These are phyloP conservation scores for Dioscorea cayenensis DNA, from an alignment of 116 monocot species.

Conservation along the genomic window DNA sequence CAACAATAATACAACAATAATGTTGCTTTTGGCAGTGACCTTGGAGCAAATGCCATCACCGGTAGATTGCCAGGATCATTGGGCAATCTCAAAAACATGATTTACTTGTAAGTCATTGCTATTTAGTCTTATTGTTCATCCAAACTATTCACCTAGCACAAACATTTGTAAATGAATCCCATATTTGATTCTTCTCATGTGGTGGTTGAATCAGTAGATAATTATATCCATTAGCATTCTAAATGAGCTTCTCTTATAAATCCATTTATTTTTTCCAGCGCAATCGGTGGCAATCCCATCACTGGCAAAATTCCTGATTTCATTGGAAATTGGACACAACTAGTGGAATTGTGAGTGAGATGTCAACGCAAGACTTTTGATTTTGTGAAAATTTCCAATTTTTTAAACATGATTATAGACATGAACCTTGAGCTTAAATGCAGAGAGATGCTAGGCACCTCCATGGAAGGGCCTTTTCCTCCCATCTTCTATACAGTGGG, in stretches of 20 bases:
- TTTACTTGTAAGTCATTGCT: constrained; percentile 6
- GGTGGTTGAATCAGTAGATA: too few species aligned
- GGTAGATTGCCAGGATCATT: constrained; percentile 16
- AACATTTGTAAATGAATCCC: too few species aligned
- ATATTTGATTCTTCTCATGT: too few species aligned
- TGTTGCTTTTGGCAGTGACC: constrained; percentile 1
- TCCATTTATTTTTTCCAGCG: constrained; percentile 15
- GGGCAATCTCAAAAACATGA: constrained; percentile 20
- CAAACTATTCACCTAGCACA: too few species aligned
- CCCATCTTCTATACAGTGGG: constrained; percentile 6
- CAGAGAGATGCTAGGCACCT: constrained; percentile 26
- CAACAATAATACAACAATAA: too few species aligned
- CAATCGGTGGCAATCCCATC: constrained; percentile 33
- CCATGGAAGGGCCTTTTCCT: constrained; percentile 23
- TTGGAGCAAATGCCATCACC: constrained; percentile 7
- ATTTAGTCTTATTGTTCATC: too few species aligned
- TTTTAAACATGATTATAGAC: too few species aligned
- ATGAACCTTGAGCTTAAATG: not conserved
- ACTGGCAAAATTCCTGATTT: too few species aligned
- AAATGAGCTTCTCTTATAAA: not conserved
- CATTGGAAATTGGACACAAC: constrained; percentile 34
- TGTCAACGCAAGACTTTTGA: too few species aligned
- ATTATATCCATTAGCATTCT: not conserved
- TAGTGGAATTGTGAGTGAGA: constrained; percentile 29
- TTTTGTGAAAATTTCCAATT: not conserved